These are phyloP conservation scores for Apiospora koreana DNA, from an alignment of 2,329 filamentous ascomycete species.

Conservation along the genomic window DNA sequence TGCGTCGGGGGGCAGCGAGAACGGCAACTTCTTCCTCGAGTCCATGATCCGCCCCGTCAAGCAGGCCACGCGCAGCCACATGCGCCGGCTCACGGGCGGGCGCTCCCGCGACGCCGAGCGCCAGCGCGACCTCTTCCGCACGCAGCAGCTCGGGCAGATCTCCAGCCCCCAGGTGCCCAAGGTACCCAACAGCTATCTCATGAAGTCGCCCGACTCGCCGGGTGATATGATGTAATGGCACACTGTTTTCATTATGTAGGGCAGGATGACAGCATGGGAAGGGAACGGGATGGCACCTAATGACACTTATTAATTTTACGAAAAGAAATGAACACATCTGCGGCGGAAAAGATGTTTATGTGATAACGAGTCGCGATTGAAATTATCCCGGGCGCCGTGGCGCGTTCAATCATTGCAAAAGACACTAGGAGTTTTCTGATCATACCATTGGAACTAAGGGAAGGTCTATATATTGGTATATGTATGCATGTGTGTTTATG, in stretches of 20 bases:
- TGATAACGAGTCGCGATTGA: background rate
- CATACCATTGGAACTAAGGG: background rate
- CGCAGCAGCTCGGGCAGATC: conserved; percentile 26
- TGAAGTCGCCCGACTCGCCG: conserved; percentile 27
- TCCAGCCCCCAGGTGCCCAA: conserved; percentile 44
- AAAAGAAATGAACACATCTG: background rate
- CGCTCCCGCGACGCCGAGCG: conserved; percentile 40
- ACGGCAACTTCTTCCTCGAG: conserved; percentile 57
- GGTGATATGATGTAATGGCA: conserved; percentile 25
- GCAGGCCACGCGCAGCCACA: conserved; percentile 58
- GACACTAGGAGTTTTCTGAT: background rate
- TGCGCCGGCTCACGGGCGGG: conserved; percentile 64
- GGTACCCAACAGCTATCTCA: conserved; percentile 36
- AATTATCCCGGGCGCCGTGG: background rate
- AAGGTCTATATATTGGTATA: background rate
- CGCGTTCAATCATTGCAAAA: background rate
- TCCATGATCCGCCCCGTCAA: conserved; percentile 62
- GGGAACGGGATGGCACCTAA: background rate
- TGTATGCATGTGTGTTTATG: background rate
- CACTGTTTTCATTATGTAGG: background rate
- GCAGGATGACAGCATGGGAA: background rate
- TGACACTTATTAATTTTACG: background rate
- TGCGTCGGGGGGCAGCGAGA: conserved; percentile 34
- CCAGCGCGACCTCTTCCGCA: conserved; percentile 37
- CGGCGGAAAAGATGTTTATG: background rate